Evolutionary conservation across 305 asterid species (phyloP), one percentile per base, ranked within the genome.

Genomic region (Caryopteris hybrid): DNA sequence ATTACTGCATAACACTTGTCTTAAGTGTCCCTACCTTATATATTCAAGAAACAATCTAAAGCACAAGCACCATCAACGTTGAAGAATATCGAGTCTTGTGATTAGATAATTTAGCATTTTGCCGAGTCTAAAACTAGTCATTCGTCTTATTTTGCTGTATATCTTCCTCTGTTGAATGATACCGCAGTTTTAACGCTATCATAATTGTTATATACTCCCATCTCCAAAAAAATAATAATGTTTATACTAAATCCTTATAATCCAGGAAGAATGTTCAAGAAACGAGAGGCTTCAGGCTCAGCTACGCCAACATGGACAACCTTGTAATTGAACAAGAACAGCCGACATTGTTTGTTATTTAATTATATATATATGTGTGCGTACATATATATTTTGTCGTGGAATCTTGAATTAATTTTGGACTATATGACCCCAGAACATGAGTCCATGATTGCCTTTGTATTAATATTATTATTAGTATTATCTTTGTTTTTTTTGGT

Each of bases 251-350:
- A 54, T 54, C 58, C 58, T 54, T 65, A 59, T 50, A 25, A 76
- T 80, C 53, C 88, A 88, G 95, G 91, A 84, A 71, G 97, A 90
- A 80, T 83, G 86, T 66, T 70, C 79, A 39, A 74, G 71, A 71
- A 87, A 85, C 66, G 93, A 85, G 74, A 77, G 77, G 64, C 86
- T 90, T 34, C 84, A 66, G 23, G 70, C 74, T 60, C 85, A 70
- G 71, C 54, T 61, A 47, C 64, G 66, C 8, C 63, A 64, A 46
- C 74, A 29, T 23, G 27, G 33, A 57, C 52, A 21, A 42, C 65
- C 52, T 36, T 39, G n/a, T n/a, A n/a, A n/a, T n/a, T n/a, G n/a
- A n/a, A n/a, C n/a, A n/a, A n/a, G n/a, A n/a, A n/a, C n/a, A n/a
- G n/a, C n/a, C n/a, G n/a, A n/a, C n/a, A n/a, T n/a, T n/a, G n/a